Percentiles rank a stretch among this genome's conserved stretches.
Evolutionary conservation across 768 basidiomycete species (phyloP).

Genomic region (Melanogaster broomeanus): DNA sequence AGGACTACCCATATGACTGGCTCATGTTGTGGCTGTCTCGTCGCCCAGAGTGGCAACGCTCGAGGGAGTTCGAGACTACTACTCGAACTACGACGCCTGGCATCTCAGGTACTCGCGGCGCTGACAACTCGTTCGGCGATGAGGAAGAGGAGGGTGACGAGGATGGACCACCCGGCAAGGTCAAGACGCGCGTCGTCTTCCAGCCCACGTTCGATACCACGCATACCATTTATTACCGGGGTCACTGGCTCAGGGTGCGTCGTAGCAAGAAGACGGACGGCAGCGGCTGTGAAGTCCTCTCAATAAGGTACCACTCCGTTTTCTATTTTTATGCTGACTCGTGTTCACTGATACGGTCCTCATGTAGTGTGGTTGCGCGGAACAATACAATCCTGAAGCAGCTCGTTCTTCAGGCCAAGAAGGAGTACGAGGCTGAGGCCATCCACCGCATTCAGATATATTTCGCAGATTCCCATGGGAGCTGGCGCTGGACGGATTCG

Average conservation of each 20-base stretch:
- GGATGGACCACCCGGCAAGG: conserved; percentile 52
- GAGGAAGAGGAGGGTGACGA: conserved; percentile 50
- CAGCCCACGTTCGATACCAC: conserved; percentile 88
- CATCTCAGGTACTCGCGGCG: conserved; percentile 44
- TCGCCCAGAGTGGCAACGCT: conserved; percentile 86
- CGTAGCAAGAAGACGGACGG: conserved; percentile 69
- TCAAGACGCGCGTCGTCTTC: conserved; percentile 82
- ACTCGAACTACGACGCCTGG: conserved; percentile 71
- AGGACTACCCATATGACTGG: conserved; percentile 91
- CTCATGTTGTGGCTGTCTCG: conserved; percentile 89
- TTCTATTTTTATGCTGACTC: conserved; percentile 15
- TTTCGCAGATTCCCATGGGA: conserved; percentile 85
- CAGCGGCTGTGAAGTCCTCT: conserved; percentile 72
- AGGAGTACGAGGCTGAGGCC: conserved; percentile 84
- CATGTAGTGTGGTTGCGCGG: conserved; percentile 73
- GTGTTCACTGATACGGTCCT: conserved; percentile 11
- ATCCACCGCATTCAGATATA: conserved; percentile 88
- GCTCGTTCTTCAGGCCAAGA: conserved; percentile 88
- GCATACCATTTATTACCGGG: conserved; percentile 84
- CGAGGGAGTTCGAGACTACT: conserved; percentile 87
- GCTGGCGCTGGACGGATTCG: conserved; percentile 87
- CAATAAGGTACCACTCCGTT: conserved; percentile 57
- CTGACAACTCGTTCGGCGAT: conserved; percentile 58
- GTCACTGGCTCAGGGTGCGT: conserved; percentile 80
- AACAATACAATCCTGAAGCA: conserved; percentile 84